Conservation (phyloP, 2,329 filamentous ascomycete species). For the Onygenales sp. region DNA sequence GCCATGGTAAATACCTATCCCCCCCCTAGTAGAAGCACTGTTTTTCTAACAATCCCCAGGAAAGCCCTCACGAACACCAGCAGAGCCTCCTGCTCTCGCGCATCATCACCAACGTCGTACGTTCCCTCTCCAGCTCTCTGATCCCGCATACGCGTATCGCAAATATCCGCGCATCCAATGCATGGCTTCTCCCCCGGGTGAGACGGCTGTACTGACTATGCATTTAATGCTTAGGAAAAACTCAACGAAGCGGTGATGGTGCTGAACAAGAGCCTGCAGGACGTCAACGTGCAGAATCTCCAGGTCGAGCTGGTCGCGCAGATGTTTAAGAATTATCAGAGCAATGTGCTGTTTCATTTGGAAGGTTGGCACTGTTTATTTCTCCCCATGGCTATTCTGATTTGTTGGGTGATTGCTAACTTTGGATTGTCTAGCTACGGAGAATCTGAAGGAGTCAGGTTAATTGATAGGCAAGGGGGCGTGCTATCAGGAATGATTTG, state of each 20-base stretch:
- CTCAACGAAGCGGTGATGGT: slow-evolving; percentile 88
- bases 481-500: neutral
- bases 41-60: slow-evolving; percentile 38
- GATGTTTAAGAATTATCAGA: slow-evolving; percentile 99
- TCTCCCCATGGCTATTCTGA: neutral
- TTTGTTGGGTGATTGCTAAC: slow-evolving; percentile 4
- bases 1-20: neutral
- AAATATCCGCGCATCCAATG: neutral
- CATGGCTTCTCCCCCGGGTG: neutral
- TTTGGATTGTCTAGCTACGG: slow-evolving; percentile 52
- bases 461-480: slow-evolving; percentile 18
- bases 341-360: slow-evolving; percentile 91
- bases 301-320: slow-evolving; percentile 95
- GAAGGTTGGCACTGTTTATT: slow-evolving; percentile 56
- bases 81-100: slow-evolving; percentile 87
- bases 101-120: slow-evolving; percentile 94
- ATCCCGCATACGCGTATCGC: no score
- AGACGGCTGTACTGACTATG: neutral
- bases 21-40: neutral
- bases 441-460: slow-evolving; percentile 70
- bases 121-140: slow-evolving; percentile 24
- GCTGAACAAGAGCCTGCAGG: slow-evolving; percentile 89
- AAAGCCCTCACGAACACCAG: slow-evolving; percentile 95
- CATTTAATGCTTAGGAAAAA: slow-evolving; percentile 60
- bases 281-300: slow-evolving; percentile 98